These are phyloP conservation scores for Chaetomium cochliodes DNA, from an alignment of 495 filamentous ascomycete genomes.

Conservation along the genomic window DNA sequence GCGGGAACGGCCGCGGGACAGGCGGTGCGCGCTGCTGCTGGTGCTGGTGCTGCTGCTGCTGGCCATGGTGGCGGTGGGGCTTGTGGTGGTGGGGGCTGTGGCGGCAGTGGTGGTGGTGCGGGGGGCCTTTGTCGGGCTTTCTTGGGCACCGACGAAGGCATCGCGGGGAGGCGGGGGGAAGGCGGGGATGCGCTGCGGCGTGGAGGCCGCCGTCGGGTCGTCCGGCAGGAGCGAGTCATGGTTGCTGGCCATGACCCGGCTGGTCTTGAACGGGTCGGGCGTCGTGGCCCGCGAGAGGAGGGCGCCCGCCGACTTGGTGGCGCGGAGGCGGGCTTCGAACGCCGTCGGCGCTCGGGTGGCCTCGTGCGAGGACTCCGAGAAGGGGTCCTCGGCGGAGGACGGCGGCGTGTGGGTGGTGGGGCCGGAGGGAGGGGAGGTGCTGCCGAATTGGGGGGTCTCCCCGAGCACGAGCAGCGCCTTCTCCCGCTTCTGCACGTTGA, in stretches of 20 bases:
- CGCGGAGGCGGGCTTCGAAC: constrained; percentile 1
- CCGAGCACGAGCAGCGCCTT: constrained; percentile 21
- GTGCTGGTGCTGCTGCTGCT: not conserved
- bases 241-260: constrained; percentile 19
- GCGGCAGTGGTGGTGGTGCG: not conserved
- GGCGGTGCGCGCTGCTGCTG: not conserved
- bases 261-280: constrained; percentile 21
- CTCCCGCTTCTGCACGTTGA: constrained; percentile 28
- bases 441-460: constrained; percentile 17
- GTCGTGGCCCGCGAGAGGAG: too few relatives aligned
- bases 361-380: not conserved
- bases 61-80: not conserved
- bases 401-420: too few relatives aligned
- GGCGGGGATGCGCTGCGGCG: not conserved
- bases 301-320: not conserved
- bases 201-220: not conserved
- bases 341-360: not conserved
- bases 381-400: not conserved
- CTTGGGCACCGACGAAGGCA: too few relatives aligned
- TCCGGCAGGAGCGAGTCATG: constrained; percentile 5
- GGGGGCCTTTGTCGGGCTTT: not conserved
- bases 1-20: not conserved
- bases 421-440: not conserved
- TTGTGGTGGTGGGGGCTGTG: not conserved
- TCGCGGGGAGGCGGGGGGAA: too few relatives aligned